Conservation (phyloP, 495 filamentous ascomycete species). For the Penicillium antarcticum region DNA sequence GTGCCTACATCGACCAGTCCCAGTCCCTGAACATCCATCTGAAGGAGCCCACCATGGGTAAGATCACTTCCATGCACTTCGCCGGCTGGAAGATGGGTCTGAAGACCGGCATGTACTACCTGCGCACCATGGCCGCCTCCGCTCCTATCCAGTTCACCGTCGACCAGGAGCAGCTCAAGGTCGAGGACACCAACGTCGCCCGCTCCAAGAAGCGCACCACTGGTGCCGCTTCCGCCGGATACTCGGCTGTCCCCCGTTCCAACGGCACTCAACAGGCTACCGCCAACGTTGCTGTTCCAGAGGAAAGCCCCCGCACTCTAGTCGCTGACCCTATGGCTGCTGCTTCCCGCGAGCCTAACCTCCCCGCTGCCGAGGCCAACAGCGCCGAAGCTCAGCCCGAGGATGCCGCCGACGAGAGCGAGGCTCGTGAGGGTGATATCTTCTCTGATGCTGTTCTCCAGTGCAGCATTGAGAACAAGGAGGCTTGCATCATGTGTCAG, state of each 20-base stretch:
- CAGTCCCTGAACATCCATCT: constrained; percentile 99
- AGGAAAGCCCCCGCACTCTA: constrained; percentile 67
- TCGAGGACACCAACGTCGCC: constrained; percentile 79
- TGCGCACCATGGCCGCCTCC: constrained; percentile 94
- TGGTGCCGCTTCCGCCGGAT: constrained; percentile 42
- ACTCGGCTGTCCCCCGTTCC: constrained; percentile 58
- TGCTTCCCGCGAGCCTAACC: constrained; percentile 40
- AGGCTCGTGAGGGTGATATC: constrained; percentile 59
- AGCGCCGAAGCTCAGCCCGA: constrained; percentile 62
- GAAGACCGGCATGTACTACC: constrained; percentile 99
- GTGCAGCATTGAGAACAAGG: constrained; percentile 93
- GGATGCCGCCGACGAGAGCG: constrained; percentile 51
- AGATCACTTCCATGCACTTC: constrained; percentile 99
- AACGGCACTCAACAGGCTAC: constrained; percentile 25
- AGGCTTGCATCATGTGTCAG: constrained; percentile 88
- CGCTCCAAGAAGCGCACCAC: constrained; percentile 68
- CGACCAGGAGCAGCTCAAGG: constrained; percentile 92
- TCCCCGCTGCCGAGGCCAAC: constrained; percentile 9
- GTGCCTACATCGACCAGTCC: constrained; percentile 97
- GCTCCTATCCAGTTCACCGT: constrained; percentile 99
- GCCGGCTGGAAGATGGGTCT: constrained; percentile 97
- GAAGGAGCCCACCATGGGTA: constrained; percentile 98
- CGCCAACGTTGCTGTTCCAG: constrained; percentile 31
- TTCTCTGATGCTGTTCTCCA: constrained; percentile 86
- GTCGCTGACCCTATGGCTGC: constrained; percentile 61